Evolutionary conservation across 1,284 basidiomycete genomes (phyloP).

Genomic region (Hymenochaete sp.): DNA sequence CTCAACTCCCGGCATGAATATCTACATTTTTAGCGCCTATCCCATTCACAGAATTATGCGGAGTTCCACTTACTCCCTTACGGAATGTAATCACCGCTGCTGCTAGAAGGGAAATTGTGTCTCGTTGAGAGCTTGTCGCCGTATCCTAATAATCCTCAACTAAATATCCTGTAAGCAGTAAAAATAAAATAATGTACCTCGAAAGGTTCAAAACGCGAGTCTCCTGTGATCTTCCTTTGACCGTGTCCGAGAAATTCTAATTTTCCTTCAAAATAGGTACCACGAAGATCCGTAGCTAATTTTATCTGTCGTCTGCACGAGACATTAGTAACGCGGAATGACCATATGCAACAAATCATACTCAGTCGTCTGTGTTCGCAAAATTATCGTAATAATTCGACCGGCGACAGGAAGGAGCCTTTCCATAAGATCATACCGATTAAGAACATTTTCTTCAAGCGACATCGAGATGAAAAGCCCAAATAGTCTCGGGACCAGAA

Average conservation of each 20-base stretch:
- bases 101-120: conserved; percentile 59
- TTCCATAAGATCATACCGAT: conserved; percentile 46
- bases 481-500: conserved; percentile 63
- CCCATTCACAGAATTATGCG: neutral
- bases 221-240: conserved; percentile 37
- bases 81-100: conserved; percentile 54
- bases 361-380: conserved; percentile 62
- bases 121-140: conserved; percentile 39
- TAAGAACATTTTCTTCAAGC: conserved; percentile 27
- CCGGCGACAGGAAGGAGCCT: conserved; percentile 60
- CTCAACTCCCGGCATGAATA: conserved; percentile 9
- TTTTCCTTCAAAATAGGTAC: conserved; percentile 54
- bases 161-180: neutral
- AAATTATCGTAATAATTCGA: conserved; percentile 59
- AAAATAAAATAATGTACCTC: conserved; percentile 28
- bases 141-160: conserved; percentile 34
- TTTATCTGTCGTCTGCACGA: conserved; percentile 44
- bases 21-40: neutral
- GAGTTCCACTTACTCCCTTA: conserved; percentile 45
- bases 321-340: conserved; percentile 16
- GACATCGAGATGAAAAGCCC: conserved; percentile 61
- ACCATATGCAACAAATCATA: conserved; percentile 13
- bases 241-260: conserved; percentile 47
- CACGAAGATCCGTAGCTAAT: conserved; percentile 45
- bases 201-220: conserved; percentile 37